Evolutionary conservation across 108 stramenopile species (phyloP), one percentile per base, ranked within the genome.

Genomic region (Parietichytrium sp.): DNA sequence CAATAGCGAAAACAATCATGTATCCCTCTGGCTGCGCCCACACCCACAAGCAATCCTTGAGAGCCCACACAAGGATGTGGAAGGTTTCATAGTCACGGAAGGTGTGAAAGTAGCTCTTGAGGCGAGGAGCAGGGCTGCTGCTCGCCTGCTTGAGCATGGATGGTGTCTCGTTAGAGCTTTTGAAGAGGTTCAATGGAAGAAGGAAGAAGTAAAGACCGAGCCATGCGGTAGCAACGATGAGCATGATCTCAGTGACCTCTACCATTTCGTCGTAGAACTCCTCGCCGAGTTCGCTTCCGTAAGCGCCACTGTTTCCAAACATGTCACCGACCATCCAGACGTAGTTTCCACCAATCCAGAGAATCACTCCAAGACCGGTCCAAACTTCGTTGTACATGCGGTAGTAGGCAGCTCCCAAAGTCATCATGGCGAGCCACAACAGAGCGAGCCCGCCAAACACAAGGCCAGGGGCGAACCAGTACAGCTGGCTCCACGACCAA

Each of bases 321-420:
- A 72, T 33, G 15, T 72, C 61, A 42, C 61, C 61, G 38, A 72
- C 42, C 61, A 72, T 72, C 61, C 61, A 72, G 16, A 72, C 61
- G 20, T 72, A 72, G 61, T 72, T 72, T 16, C 38, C 61, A 25
- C 61, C 36, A 42, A 72, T 33, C 61, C 61, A 72, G 42, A 72
- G 61, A 31, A 72, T 33, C 16, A 42, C 45, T 6, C 61, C 61
- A 10, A 25, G 36, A 8, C 38, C 61, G 16, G 45, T n/a, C 15
- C 36, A 72, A 27, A 42, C 61, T 42, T 72, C 61, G 20, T 33
- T 45, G 61, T 72, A 72, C 23, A 72, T 42, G 20, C 45, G 38
- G 20, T 72, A 33, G 33, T 42, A 42, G 16, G 45, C 61, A 20
- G 61, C 33, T n/a, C n/a, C n/a, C n/a, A n/a, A n/a, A n/a, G n/a